Evolutionary conservation across 2,329 filamentous ascomycete species (phyloP).

Genomic region (Microsporum audouinii): DNA sequence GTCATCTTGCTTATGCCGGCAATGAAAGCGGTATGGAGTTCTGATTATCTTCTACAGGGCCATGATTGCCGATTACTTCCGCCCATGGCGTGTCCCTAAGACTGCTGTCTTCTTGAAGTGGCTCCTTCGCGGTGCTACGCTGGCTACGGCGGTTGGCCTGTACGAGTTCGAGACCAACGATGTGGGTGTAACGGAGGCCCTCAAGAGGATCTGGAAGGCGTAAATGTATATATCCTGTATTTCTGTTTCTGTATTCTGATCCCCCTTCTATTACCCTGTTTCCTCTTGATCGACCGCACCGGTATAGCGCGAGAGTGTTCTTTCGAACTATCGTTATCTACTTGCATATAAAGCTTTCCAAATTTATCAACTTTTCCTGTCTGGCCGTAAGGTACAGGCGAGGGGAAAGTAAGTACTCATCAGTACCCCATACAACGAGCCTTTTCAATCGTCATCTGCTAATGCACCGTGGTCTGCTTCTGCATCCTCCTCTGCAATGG

Average conservation of each 20-base stretch:
- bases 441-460: neutral
- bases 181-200: conserved; percentile 79
- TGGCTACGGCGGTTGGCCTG: conserved; percentile 72
- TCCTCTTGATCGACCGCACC: neutral
- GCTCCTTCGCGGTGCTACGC: conserved; percentile 65
- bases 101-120: conserved; percentile 59
- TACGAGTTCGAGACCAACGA: conserved; percentile 99
- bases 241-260: neutral
- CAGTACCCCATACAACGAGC: neutral
- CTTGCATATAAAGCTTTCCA: conserved; percentile 2
- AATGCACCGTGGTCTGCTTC: neutral
- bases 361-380: neutral
- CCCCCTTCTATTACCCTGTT: neutral
- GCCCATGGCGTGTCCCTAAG: conserved; percentile 56
- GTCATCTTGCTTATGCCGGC: conserved; percentile 19
- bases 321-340: neutral
- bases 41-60: conserved; percentile 34
- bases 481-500: conserved; percentile 57
- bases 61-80: conserved; percentile 84
- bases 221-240: conserved; percentile 18
- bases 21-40: neutral
- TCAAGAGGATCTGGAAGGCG: conserved; percentile 83
- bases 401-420: neutral
- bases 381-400: neutral
- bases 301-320: neutral